phyloP scores from a whole-genome alignment of 2,329 filamentous ascomycete species.

The Aspergillus versicolor region DNA sequence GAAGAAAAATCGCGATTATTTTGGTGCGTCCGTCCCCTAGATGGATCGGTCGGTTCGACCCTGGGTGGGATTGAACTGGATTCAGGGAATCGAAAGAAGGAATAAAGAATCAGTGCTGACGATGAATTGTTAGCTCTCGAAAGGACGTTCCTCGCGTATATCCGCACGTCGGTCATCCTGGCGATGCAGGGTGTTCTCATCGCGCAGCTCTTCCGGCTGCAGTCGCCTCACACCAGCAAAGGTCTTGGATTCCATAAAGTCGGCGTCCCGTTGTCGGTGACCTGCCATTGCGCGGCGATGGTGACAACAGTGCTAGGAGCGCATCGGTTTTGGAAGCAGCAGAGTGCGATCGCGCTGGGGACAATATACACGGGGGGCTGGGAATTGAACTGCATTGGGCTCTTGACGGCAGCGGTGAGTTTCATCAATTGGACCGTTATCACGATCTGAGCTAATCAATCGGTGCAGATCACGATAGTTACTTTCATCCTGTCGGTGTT shows the following conservation, averaged over 20 bases:
- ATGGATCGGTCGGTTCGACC: neutral
- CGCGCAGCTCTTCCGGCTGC: conserved; percentile 66
- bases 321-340: conserved; percentile 60
- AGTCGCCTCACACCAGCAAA: conserved; percentile 30
- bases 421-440: neutral
- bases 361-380: conserved; percentile 59
- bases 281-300: conserved; percentile 53
- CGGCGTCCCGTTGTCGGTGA: conserved; percentile 57
- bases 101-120: neutral
- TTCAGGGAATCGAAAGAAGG: neutral
- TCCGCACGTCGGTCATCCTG: conserved; percentile 68
- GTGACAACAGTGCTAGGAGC: conserved; percentile 54
- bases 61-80: too few relatives aligned
- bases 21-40: conserved; percentile 29
- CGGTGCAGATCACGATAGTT: conserved; percentile 15
- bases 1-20: conserved; percentile 44
- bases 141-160: conserved; percentile 71
- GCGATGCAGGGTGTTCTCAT: conserved; percentile 66
- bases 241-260: conserved; percentile 60
- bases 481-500: conserved; percentile 18
- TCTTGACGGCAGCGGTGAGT: conserved; percentile 51
- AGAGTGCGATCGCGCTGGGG: conserved; percentile 58
- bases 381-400: conserved; percentile 54
- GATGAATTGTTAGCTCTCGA: conserved; percentile 59
- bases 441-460: neutral